Percentiles rank a stretch among this genome's conserved stretches.
phyloP scores from a whole-genome alignment of 768 basidiomycete genomes.

The Leccinellum rugosiceps region DNA sequence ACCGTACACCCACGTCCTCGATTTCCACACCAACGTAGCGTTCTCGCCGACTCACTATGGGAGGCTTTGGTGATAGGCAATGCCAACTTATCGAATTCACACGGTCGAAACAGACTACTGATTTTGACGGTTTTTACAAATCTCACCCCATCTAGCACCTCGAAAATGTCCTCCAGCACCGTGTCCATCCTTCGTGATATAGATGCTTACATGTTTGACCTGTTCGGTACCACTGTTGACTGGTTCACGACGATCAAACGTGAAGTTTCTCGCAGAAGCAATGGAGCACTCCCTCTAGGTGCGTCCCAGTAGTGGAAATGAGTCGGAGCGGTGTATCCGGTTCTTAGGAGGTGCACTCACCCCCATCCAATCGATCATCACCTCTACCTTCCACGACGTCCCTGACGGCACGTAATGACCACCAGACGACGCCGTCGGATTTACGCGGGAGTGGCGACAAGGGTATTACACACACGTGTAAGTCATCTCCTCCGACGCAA shows the following conservation, averaged over 20 bases:
- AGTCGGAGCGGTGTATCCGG: not conserved
- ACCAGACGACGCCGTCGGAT: conserved; percentile 30
- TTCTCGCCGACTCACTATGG: no score
- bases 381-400: not conserved
- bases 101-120: no score
- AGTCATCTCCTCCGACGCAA: not conserved
- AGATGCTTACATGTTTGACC: conserved; percentile 46
- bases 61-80: no score
- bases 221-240: conserved; percentile 51
- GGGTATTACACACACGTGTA: conserved; percentile 39
- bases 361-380: not conserved
- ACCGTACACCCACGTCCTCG: no score
- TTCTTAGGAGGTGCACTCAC: not conserved
- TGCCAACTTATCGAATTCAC: not conserved
- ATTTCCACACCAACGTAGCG: no score
- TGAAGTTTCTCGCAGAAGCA: conserved; percentile 12
- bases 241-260: conserved; percentile 31
- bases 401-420: not conserved
- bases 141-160: no score
- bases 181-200: conserved; percentile 21
- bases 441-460: conserved; percentile 55
- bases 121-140: no score
- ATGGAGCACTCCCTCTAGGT: conserved; percentile 15
- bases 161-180: not conserved
- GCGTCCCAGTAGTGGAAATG: not conserved